Percentiles rank a stretch among this genome's conserved stretches.
phyloP scores from a whole-genome alignment of 306 rosid species.

The Gynostemma pentaphyllum region DNA sequence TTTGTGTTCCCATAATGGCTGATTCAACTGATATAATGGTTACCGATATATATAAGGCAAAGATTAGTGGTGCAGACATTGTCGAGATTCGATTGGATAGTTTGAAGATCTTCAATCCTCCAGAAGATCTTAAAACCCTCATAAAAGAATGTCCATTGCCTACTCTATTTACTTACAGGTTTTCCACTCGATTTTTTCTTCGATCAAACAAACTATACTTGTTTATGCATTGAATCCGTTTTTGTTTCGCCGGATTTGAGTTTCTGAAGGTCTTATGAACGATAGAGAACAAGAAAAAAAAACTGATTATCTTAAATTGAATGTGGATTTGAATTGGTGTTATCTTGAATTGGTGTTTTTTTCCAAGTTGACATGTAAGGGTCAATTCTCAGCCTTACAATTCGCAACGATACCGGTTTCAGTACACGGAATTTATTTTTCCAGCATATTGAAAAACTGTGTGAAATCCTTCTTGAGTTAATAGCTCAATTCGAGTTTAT shows the following conservation, averaged over 20 bases:
- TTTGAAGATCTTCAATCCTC: constrained; percentile 34
- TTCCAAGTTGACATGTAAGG: background rate
- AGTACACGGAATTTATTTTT: too few relatives aligned
- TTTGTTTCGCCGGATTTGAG: background rate
- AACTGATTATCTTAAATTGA: background rate
- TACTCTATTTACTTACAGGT: constrained; percentile 43
- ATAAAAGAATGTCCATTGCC: constrained; percentile 29
- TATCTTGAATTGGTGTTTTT: background rate
- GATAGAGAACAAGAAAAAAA: background rate
- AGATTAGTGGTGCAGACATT: constrained; percentile 35
- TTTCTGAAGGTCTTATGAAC: background rate
- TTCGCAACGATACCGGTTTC: too few relatives aligned
- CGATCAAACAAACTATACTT: background rate
- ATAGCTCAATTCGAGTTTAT: too few relatives aligned
- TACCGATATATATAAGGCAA: constrained; percentile 29
- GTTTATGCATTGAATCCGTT: background rate
- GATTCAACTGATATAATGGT: constrained; percentile 32
- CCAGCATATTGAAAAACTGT: too few relatives aligned
- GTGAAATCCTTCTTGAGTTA: too few relatives aligned
- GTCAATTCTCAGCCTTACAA: too few relatives aligned
- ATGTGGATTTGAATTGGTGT: background rate
- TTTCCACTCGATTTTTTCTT: background rate
- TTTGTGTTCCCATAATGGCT: constrained; percentile 40
- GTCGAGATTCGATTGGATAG: constrained; percentile 43
- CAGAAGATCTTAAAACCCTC: constrained; percentile 23